These are phyloP conservation scores for Suhomyces emberorum DNA, from an alignment of 805 yeast genomes.

Conservation along the genomic window DNA sequence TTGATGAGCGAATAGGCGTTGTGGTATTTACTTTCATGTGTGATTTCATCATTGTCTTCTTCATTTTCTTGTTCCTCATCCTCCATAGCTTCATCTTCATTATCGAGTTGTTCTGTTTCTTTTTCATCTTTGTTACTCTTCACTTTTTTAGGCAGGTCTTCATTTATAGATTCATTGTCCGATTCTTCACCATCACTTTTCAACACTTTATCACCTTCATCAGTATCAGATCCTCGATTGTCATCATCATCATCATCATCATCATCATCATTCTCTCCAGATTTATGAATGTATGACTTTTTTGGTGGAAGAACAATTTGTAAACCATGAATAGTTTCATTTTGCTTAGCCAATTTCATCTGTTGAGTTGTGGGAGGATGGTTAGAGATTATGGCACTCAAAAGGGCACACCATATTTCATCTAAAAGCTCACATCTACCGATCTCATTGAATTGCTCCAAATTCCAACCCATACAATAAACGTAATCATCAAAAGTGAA, in stretches of 20 bases:
- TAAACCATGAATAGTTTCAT: conserved; percentile 29
- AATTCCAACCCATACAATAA: conserved; percentile 50
- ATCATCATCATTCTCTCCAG: conserved; percentile 21
- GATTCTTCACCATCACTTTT: conserved; percentile 23
- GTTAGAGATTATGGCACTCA: conserved; percentile 52
- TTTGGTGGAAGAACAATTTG: conserved; percentile 30
- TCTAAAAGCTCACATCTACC: conserved; percentile 53
- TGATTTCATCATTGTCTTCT: conserved; percentile 13
- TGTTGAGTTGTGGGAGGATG: conserved; percentile 24
- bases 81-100: conserved; percentile 14
- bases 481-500: conserved; percentile 79
- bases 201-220: conserved; percentile 16
- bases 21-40: conserved; percentile 21
- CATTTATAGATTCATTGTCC: conserved; percentile 11
- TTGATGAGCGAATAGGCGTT: conserved; percentile 50
- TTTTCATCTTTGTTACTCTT: conserved; percentile 12
- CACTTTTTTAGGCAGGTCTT: conserved; percentile 3
- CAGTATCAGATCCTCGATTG: conserved; percentile 21
- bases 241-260: conserved; percentile 12
- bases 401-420: conserved; percentile 65
- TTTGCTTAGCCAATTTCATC: conserved; percentile 33
- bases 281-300: conserved; percentile 18
- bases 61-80: conserved; percentile 22
- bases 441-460: conserved; percentile 33
- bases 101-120: conserved; percentile 14